Evolutionary conservation across 108 stramenopile genomes (phyloP), one percentile per base, ranked within the genome.

Genomic region (Fistulifera pelliculosa): DNA sequence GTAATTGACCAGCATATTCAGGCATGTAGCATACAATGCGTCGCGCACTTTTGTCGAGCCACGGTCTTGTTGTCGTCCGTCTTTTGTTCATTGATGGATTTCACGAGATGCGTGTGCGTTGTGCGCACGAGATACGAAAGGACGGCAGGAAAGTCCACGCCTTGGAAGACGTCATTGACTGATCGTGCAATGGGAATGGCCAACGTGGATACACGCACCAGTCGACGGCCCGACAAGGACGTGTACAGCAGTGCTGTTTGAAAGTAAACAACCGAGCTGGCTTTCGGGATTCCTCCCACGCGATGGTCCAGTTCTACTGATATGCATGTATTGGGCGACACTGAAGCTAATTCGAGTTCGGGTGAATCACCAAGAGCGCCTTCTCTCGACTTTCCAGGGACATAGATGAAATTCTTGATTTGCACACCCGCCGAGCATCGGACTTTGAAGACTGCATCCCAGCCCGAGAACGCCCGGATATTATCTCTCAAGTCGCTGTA

Each of bases 161-260:
- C 54, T 22, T 69, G 69, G 38, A 81, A 83, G 1, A 83, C 69
- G 22, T 80, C 67, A 3, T 67, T 55, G 2, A 65, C 54, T 1
- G 56, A 56, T 10, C 58, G 53, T 16, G 79, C 53, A 0, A 74
- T 71, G 2, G 52, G 62, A 12, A 92, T 38, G 49, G 79, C 90
- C 49, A 92, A 61, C 0, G 90, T 92, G 16, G 84, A 81, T n/a
- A 92, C 81, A 12, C 90, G 74, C 22, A 92, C 80, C 35, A 79
- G 69, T 48, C 90, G 71, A 35, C 61, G 54, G 10, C 85, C 85
- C 21, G 79, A 76, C 59, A 69, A 52, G 12, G 80, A 79, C 10
- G 86, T 88, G 58, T 85, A 92, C 40, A 92, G 56, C 15, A 85
- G 45, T 8, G 86, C 90, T 14, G 84, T 69, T 58, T 92, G 90